A percentile compares a stretch with the other conserved stretches of the same genome.
Conservation (phyloP, 495 filamentous ascomycete species). For the Ramalina intermedia region DNA sequence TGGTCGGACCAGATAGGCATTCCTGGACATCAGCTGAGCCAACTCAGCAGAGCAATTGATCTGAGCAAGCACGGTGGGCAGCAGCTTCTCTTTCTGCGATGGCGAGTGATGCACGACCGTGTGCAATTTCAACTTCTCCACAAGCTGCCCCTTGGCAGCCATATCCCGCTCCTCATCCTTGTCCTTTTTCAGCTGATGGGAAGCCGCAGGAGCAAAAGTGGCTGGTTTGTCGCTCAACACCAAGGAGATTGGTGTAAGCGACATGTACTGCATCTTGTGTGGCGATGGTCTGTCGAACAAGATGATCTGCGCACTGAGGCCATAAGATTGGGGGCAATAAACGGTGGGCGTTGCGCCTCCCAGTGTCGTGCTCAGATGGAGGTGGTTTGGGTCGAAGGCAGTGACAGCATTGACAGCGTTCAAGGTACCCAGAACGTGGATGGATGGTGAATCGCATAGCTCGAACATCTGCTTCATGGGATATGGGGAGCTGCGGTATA, state of each 20-base stretch:
- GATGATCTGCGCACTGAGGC: slow-evolving; percentile 67
- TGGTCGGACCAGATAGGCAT: slow-evolving; percentile 65
- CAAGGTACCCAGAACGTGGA: slow-evolving; percentile 73
- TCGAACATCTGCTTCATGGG: slow-evolving; percentile 67
- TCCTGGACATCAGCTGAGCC: slow-evolving; percentile 68
- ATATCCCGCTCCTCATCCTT: slow-evolving; percentile 41
- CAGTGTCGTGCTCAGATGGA: slow-evolving; percentile 49
- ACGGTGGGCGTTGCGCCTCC: slow-evolving; percentile 50
- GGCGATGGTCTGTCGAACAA: slow-evolving; percentile 80
- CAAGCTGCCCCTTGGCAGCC: slow-evolving; percentile 43
- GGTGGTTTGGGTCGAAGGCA: slow-evolving; percentile 51
- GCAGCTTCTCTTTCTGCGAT: slow-evolving; percentile 67
- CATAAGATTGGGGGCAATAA: slow-evolving; percentile 46
- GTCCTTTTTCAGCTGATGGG: slow-evolving; percentile 22
- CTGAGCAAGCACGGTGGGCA: slow-evolving; percentile 79
- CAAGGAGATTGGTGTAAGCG: slow-evolving; percentile 73
- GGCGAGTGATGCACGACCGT: slow-evolving; percentile 61
- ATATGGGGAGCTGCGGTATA: slow-evolving; percentile 73
- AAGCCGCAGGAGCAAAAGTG: slow-evolving; percentile 8
- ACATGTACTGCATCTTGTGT: slow-evolving; percentile 90
- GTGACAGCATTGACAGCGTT: slow-evolving; percentile 40
- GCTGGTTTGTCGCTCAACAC: slow-evolving; percentile 62
- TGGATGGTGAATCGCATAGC: slow-evolving; percentile 64
- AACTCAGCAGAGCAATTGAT: slow-evolving; percentile 93
- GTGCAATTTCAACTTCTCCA: slow-evolving; percentile 85